phyloP scores from a whole-genome alignment of 2,329 filamentous ascomycete genomes.

The Colletotrichum caudatum region DNA sequence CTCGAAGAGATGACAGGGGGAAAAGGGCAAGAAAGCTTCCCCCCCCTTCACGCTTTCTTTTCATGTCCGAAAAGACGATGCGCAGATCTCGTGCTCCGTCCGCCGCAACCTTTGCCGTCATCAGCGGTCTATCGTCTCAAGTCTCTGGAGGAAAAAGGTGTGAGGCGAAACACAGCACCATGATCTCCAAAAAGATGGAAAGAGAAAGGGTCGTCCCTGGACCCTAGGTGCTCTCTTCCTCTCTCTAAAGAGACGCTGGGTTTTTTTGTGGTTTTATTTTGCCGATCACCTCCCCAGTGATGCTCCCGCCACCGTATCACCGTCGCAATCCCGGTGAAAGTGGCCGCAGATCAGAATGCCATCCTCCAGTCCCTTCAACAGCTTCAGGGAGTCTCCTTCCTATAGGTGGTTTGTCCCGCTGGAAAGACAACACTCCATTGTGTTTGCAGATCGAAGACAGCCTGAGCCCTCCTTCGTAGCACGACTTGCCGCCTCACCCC shows the following conservation, averaged over 20 bases:
- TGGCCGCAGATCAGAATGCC: constrained; percentile 16
- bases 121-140: not conserved
- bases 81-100: constrained; percentile 5
- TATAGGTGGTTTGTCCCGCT: not conserved
- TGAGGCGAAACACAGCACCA: not conserved
- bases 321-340: constrained; percentile 8
- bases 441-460: constrained; percentile 15
- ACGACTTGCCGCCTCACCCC: constrained; percentile 8
- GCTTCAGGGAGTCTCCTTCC: not conserved
- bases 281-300: constrained; percentile 9
- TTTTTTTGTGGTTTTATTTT: too few species aligned
- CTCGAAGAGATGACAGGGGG: not conserved
- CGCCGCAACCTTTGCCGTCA: constrained; percentile 1
- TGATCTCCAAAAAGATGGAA: not conserved
- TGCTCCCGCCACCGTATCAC: constrained; percentile 11
- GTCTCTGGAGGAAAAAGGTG: not conserved
- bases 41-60: constrained; percentile 13
- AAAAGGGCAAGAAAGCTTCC: not conserved
- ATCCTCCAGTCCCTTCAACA: not conserved
- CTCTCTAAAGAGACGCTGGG: not conserved
- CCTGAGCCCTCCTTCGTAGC: not conserved
- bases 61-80: not conserved
- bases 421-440: not conserved
- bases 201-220: constrained; percentile 3
- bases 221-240: not conserved